phyloP scores from a whole-genome alignment of 2,329 filamentous ascomycete species.

The Emericellopsis atlantica region DNA sequence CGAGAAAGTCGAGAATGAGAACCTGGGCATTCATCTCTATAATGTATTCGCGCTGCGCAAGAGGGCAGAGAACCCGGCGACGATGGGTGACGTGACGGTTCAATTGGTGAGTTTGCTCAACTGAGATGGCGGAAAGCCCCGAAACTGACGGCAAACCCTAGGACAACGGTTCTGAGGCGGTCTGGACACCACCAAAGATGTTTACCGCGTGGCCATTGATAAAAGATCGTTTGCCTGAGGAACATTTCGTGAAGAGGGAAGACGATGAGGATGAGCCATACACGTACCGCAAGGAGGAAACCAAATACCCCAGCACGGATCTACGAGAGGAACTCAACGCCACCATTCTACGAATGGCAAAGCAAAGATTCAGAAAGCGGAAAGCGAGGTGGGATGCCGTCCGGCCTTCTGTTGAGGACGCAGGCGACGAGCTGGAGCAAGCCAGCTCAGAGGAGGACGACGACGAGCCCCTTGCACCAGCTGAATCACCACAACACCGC shows the following conservation, averaged over 20 bases:
- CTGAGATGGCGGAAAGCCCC: not conserved
- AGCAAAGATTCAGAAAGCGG: conserved; percentile 41
- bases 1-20: conserved; percentile 46
- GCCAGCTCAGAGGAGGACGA: not conserved
- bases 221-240: conserved; percentile 45
- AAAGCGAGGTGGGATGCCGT: conserved; percentile 3
- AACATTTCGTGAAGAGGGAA: conserved; percentile 26
- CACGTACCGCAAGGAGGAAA: conserved; percentile 31
- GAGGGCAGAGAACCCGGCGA: conserved; percentile 11
- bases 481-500: not conserved
- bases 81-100: conserved; percentile 13
- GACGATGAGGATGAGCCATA: conserved; percentile 35
- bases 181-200: conserved; percentile 39
- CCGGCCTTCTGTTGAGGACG: conserved; percentile 4
- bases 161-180: conserved; percentile 14
- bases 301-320: conserved; percentile 38
- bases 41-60: conserved; percentile 59
- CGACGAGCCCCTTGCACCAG: not conserved
- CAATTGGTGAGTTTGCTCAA: conserved; percentile 11
- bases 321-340: conserved; percentile 62
- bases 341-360: conserved; percentile 52
- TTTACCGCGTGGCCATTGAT: conserved; percentile 86
- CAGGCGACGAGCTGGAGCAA: not conserved
- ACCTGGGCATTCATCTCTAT: conserved; percentile 68
- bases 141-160: conserved; percentile 4